Base-by-base conservation (phyloP, 805 yeast genomes). In the Metschnikowia vanudenii region DNA sequence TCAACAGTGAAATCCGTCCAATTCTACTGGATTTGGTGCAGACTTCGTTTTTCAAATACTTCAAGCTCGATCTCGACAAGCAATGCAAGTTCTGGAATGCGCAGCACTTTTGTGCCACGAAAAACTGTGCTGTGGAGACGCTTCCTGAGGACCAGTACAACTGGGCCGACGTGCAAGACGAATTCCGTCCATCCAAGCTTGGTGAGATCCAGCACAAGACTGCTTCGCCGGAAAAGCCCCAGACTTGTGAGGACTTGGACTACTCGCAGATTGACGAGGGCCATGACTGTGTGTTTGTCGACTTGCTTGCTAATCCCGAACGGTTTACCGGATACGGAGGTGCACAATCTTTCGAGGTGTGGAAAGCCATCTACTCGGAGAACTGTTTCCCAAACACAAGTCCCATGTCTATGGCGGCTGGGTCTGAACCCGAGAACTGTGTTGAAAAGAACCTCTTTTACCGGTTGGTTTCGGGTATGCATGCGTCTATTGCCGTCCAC, bases 271-370 rank as follows among this genome's bases (percentile, higher is more conserved):
- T 83, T 32, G 88, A 82, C 57, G 75, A 78, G 38, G 80, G 77
- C 54, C 80, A 81, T 56, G 78, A 82, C 50, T 82, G 90, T 45
- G 97, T 89, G 1, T 84, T 85, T 57, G 96, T 94, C 24, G 89
- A 91, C 59, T 75, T 94, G 46, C 74, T 84, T 17, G 88, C 86
- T 45, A 95, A 95, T 61, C 97, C 96, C 0, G 99, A 94, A 66
- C 75, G 98, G 59, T 94, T 88, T 69, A 95, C 99, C 0, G 99
- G 99, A 0, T 94, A 94, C 61, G 86, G 90, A 28, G 99, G 99
- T 26, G 81, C 84, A 41, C 96, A 94, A 59, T 88, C 97, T 18
- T 81, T 84, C 55, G 89, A 85, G 61, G 88, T 94, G 39, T 94
- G 99, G 99, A 75, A 81, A 34, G 88, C 95, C 54, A 90, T 94